Base-by-base conservation (phyloP, 2,329 filamentous ascomycete genomes). In the Zymoseptoria passerinii region DNA sequence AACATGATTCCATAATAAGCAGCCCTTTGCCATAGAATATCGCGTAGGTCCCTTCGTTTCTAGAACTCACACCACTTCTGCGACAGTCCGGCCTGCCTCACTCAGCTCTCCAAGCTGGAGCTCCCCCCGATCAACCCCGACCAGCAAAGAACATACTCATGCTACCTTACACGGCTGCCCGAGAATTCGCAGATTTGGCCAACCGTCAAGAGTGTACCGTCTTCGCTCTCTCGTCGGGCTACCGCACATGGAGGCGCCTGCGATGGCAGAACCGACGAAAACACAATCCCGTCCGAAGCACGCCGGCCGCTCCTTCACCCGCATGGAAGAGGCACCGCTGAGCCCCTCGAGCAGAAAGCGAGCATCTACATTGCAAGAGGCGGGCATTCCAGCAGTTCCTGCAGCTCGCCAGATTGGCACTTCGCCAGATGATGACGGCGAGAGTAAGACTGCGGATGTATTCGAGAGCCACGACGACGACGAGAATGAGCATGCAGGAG, bases 261-360 rank as follows among this genome's bases (percentile, higher is more conserved):
- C 61, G 59, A 62, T 57, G 54, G 58, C 55, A 50, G 56, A 44
- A 16, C 50, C 49, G n/a, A 50, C 50, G 48, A 59, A 6, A 49
- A 16, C 54, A 65, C 35, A n/a, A 44, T 44, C 35, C 35, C 35
- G 65, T 44, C 66, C 74, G 6, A 69, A 67, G 52, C 65, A 77
- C 51, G 66, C 73, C 52, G 75, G 77, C 48, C 71, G 74, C 51
- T 80, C 78, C 29, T 81, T 81, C 66, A 77, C 75, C 5, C 77
- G 79, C 27, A 73, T 81, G 50, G 78, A 55, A 44, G 55, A 60
- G 8, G 76, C 79, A 23, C 65, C 72, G 16, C 67, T 70, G 29
- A 56, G 62, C 8, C 60, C 63, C 10, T 70, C 69, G 8, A 68
- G 68, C 8, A 73, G 76, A 49, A 76, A 73, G 63, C 69, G 78